phyloP scores from a whole-genome alignment of 2,329 filamentous ascomycete genomes.

The Colletotrichum chlorophyti region DNA sequence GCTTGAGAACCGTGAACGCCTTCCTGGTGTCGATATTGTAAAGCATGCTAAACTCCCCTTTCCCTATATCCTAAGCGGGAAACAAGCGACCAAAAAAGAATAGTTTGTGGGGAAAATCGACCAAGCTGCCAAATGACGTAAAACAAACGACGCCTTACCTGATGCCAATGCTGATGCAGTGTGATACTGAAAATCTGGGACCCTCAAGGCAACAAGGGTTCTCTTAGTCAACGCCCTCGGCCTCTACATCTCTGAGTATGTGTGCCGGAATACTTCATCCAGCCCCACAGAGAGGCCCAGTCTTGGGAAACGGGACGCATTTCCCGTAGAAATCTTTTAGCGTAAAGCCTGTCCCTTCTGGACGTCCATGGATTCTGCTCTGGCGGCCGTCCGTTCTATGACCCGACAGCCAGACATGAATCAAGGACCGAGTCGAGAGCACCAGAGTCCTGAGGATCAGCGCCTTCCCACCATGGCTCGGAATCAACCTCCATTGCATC shows the following conservation, averaged over 20 bases:
- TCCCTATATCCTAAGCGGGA: neutral
- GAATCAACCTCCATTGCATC: constrained; percentile 68
- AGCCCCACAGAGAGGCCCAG: constrained; percentile 18
- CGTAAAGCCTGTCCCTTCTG: constrained; percentile 10
- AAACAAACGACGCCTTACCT: constrained; percentile 21
- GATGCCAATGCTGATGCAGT: constrained; percentile 20
- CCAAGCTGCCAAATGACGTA: neutral
- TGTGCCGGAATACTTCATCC: neutral
- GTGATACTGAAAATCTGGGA: neutral
- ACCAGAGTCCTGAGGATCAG: constrained; percentile 56
- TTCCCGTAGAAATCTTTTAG: constrained; percentile 14
- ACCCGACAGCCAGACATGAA: constrained; percentile 58
- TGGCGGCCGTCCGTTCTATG: constrained; percentile 26
- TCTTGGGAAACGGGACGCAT: constrained; percentile 9
- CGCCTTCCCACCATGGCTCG: constrained; percentile 68
- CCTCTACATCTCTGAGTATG: neutral
- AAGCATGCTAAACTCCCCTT: neutral
- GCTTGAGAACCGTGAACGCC: constrained; percentile 21
- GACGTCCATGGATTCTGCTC: neutral
- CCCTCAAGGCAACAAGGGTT: neutral
- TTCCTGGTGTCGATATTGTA: constrained; percentile 1
- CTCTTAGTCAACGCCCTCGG: neutral
- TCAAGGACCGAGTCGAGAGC: constrained; percentile 64
- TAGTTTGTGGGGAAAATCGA: neutral
- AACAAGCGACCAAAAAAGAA: neutral